Evolutionary conservation across 352 stramenopile species (phyloP), one percentile per base, ranked within the genome.

Genomic region (Blastocystis sp.): DNA sequence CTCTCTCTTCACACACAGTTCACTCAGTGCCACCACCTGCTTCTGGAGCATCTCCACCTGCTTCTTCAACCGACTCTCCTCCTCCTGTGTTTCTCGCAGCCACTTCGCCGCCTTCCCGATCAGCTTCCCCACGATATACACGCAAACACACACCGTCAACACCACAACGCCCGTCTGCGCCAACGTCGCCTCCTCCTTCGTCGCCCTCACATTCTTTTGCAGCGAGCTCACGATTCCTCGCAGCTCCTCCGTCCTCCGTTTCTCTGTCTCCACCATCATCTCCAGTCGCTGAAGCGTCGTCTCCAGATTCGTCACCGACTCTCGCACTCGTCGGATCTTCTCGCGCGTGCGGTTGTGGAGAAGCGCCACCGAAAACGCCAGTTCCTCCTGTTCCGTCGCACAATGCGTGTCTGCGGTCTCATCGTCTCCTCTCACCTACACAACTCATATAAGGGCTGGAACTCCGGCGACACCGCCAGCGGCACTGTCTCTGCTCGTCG

Each of bases 391-490:
- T 46, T 78, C 67, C 38, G 56, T 16, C 1, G 46, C 24, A 51
- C 38, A 59, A n/a, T 59, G 67, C 27, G 36, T n/a, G 7, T 78
- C 67, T 78, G 36, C 42, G 8, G 8, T 34, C n/a, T 16, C 56
- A 6, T 24, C n/a, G 16, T 0, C 67, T 42, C 16, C 8, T 46
- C 42, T 27, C 18, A 16, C 27, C 7, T 61, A 78, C 67, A 78
- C 27, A 78, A 44, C 24, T 78, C 67, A 59, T 78, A 78, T 2
- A 78, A 36, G 4, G 67, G 67, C 44, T 78, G 46, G 67, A 61
- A 78, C 42, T 78, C 67, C 4, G 67, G 67, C 40, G 67, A 78
- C 29, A 78, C 46, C 0, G 67, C 24, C n/a, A 61, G 34, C 18
- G 67, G n/a, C 9, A 59, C 3, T 38, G 67, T 56, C 44, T 38